Base-by-base conservation (phyloP, 352 stramenopile genomes). In the Ochromonadaceae sp. region DNA sequence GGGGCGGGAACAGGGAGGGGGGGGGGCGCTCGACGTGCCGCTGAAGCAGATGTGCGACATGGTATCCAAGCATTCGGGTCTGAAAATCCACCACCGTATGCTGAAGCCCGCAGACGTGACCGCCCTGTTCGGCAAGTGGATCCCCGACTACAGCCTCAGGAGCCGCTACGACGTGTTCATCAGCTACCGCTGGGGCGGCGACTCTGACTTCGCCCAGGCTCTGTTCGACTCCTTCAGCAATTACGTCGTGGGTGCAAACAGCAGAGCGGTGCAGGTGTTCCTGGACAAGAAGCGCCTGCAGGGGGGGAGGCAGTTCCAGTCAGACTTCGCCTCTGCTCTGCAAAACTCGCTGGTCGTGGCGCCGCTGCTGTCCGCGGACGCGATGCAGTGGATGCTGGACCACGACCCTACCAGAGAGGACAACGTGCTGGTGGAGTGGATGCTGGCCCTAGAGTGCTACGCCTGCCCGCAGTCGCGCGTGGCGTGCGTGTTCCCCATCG, bases 121-220 rank as follows among this genome's bases (percentile, higher is more conserved):
- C n/a, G n/a, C n/a, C n/a, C n/a, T n/a, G n/a, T n/a, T n/a, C n/a
- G n/a, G n/a, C n/a, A n/a, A n/a, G n/a, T n/a, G n/a, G n/a, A n/a
- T n/a, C n/a, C n/a, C n/a, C n/a, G n/a, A n/a, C n/a, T n/a, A n/a
- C n/a, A n/a, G n/a, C n/a, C n/a, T n/a, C n/a, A n/a, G n/a, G n/a
- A n/a, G n/a, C n/a, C n/a, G n/a, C 9, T 56, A 56, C 41, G 47
- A 56, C 41, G 22, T 36, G 22, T 56, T 56, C 22, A 56, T 56
- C 9, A 41, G 30, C 17, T 56, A 56, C 41, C 47, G 47, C 41
- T 56, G 47, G 47, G 22, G 22, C 32, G 17, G n/a, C n/a, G n/a
- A n/a, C n/a, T n/a, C n/a, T n/a, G n/a, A n/a, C n/a, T n/a, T n/a
- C n/a, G n/a, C n/a, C n/a, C n/a, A n/a, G n/a, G n/a, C n/a, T n/a